These are phyloP conservation scores for Hanseniaspora meyeri DNA, from an alignment of 805 yeast genomes.

Conservation along the genomic window DNA sequence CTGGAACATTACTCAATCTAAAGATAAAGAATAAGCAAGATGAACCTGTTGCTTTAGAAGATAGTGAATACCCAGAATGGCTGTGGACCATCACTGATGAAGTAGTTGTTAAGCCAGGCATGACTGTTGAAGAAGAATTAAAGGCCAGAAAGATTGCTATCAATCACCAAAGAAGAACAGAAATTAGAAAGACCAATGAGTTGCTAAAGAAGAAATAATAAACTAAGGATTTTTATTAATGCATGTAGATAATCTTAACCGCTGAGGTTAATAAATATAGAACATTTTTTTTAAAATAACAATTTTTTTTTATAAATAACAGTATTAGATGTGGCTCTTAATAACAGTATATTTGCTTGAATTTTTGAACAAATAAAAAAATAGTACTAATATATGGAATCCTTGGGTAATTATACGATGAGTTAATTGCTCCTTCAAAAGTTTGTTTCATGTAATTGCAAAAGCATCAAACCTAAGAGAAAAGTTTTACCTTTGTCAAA, in stretches of 20 bases:
- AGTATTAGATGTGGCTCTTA: too few species aligned
- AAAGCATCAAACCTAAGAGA: too few species aligned
- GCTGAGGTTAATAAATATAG: not conserved
- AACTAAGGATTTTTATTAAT: not conserved
- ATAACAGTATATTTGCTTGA: not conserved
- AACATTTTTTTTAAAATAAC: too few species aligned
- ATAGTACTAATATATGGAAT: too few species aligned
- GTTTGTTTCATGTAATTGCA: too few species aligned
- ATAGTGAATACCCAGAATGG: slow-evolving; percentile 88
- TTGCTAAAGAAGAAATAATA: slow-evolving; percentile 2
- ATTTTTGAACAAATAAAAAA: too few species aligned
- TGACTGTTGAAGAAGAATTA: slow-evolving; percentile 48
- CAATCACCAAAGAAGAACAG: not conserved
- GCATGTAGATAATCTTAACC: not conserved
- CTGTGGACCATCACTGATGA: slow-evolving; percentile 74
- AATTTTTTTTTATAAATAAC: too few species aligned
- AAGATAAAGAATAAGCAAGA: slow-evolving; percentile 68
- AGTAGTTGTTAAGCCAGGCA: slow-evolving; percentile 45
- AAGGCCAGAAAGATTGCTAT: slow-evolving; percentile 52
- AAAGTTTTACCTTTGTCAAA: too few species aligned
- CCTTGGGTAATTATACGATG: too few species aligned
- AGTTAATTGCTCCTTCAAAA: too few species aligned
- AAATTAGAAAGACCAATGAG: slow-evolving; percentile 2
- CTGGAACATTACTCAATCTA: slow-evolving; percentile 62
- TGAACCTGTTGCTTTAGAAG: slow-evolving; percentile 80